Conservation (phyloP, 257 asterid genomes). For the Orobanche coerulescens region DNA sequence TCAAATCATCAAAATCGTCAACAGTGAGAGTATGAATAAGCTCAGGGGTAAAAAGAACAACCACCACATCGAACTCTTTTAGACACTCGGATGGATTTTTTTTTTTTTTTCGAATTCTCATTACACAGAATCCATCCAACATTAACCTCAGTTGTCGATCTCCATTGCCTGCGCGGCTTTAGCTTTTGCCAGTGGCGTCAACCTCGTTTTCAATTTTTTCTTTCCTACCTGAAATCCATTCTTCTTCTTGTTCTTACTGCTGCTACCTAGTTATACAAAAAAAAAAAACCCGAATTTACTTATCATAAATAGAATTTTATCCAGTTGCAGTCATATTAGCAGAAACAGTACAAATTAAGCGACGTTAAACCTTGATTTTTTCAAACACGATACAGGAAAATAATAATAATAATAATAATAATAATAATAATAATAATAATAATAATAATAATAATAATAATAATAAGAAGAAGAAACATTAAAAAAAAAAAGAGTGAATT, state of each 20-base stretch:
- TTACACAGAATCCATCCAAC: background rate
- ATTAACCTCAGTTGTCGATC: conserved; percentile 58
- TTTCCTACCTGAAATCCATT: conserved; percentile 93
- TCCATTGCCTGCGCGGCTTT: conserved; percentile 99
- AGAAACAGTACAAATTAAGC: background rate
- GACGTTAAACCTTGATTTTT: background rate
- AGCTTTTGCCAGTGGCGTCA: conserved; percentile 89
- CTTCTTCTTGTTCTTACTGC: conserved; percentile 55
- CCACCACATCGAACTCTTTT: background rate
- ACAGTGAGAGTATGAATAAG: background rate
- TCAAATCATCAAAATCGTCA: conserved; percentile 4
- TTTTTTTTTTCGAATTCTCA: background rate
- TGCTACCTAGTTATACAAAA: conserved; percentile 35
- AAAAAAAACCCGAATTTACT: background rate
- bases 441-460: no score
- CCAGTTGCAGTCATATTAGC: background rate
- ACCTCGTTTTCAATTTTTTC: conserved; percentile 75
- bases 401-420: background rate
- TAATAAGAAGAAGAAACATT: no score
- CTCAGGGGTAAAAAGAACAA: conserved; percentile 6
- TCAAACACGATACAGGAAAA: background rate
- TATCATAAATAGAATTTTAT: background rate
- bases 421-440: no score
- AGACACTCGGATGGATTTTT: background rate
- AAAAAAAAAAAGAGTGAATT: conserved; percentile 5